Conservation (phyloP, 768 basidiomycete species). For the Lactifluus pinguis region DNA sequence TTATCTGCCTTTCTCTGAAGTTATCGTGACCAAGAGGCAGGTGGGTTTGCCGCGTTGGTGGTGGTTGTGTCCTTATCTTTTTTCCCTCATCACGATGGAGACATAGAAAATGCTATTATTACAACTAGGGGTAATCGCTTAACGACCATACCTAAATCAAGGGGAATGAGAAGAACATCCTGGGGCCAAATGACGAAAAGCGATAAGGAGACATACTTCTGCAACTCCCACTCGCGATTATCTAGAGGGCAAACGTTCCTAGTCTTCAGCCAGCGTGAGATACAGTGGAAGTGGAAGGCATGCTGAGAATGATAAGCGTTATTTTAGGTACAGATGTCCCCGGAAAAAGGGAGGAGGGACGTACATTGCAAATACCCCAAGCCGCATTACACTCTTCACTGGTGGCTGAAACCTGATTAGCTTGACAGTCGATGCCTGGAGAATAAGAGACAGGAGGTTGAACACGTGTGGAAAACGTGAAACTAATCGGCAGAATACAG, state of each 20-base stretch:
- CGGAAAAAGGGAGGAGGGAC: constrained; percentile 21
- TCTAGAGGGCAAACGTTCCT: constrained; percentile 91
- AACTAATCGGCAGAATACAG: constrained; percentile 25
- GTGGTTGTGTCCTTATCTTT: too few species aligned
- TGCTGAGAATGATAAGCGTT: constrained; percentile 43
- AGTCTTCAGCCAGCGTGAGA: constrained; percentile 98
- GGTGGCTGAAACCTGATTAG: constrained; percentile 94
- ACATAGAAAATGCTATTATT: background rate
- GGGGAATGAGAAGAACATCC: background rate
- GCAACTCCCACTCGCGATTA: constrained; percentile 95
- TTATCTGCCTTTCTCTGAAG: too few species aligned
- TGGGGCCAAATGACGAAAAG: background rate
- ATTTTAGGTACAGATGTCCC: background rate
- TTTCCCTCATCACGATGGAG: background rate
- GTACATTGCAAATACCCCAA: constrained; percentile 97
- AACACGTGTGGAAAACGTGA: background rate
- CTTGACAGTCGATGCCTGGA: constrained; percentile 97
- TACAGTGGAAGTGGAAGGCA: constrained; percentile 99
- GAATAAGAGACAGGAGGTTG: background rate
- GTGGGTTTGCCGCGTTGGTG: too few species aligned
- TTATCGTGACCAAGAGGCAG: too few species aligned
- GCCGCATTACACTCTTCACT: constrained; percentile 97
- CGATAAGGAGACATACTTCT: constrained; percentile 56
- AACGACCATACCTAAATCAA: constrained; percentile 34
- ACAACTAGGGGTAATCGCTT: constrained; percentile 15